Evolutionary conservation across 306 rosid genomes (phyloP).

Genomic region (Cotoneaster glaucophyllus): DNA sequence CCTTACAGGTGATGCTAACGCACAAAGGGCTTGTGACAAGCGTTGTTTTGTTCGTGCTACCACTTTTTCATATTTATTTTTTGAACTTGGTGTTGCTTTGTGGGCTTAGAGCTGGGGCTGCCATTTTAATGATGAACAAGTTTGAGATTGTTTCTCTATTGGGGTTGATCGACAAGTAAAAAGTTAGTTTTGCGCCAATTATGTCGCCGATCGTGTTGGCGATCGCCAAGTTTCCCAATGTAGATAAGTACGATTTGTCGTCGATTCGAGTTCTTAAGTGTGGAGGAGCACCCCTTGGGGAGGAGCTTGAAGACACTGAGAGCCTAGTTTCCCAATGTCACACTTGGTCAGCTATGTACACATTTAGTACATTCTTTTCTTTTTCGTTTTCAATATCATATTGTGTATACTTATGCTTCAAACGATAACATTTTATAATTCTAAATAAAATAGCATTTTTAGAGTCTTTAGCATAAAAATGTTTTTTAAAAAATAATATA

Average conservation of each 20-base stretch:
- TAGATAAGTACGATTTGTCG: conserved; percentile 44
- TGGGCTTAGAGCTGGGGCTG: conserved; percentile 52
- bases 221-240: conserved; percentile 46
- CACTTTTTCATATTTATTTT: conserved; percentile 70
- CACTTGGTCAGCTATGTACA: conserved; percentile 56
- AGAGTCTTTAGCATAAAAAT: too few species aligned
- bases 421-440: too few species aligned
- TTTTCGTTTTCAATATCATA: neutral
- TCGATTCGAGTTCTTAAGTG: conserved; percentile 49
- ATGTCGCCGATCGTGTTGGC: conserved; percentile 71
- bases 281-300: conserved; percentile 83
- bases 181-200: conserved; percentile 42
- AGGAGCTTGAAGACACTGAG: conserved; percentile 55
- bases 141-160: conserved; percentile 54
- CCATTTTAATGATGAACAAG: conserved; percentile 57
- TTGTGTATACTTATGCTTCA: too few species aligned
- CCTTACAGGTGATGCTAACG: too few species aligned
- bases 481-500: too few species aligned
- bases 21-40: too few species aligned
- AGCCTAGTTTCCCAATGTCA: conserved; percentile 66
- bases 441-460: too few species aligned
- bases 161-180: conserved; percentile 31
- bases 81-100: conserved; percentile 74
- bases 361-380: neutral
- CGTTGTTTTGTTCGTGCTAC: conserved; percentile 62